Conservation (phyloP, 2,329 filamentous ascomycete genomes). For the Colletotrichum musae region DNA sequence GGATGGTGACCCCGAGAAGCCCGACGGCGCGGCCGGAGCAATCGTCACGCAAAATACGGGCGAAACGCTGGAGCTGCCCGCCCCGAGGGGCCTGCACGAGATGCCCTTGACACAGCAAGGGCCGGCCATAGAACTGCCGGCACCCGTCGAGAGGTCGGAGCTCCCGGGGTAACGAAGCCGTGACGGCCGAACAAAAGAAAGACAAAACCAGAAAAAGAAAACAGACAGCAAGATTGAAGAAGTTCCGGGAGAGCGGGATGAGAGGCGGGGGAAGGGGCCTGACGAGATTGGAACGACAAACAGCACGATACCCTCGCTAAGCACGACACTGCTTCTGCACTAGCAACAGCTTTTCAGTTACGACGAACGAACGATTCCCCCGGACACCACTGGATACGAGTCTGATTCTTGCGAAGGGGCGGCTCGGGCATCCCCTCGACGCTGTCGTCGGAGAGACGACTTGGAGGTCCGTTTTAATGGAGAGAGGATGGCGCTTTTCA, state of each 20-base stretch:
- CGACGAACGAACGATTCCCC: neutral
- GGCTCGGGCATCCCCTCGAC: neutral
- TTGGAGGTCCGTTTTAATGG: constrained; percentile 10
- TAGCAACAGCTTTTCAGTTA: constrained; percentile 7
- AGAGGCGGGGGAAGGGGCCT: neutral
- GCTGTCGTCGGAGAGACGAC: constrained; percentile 6
- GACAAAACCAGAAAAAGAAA: no score
- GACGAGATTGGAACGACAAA: constrained; percentile 28
- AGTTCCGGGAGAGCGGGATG: constrained; percentile 22
- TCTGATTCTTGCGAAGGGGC: constrained; percentile 20
- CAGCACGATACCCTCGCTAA: constrained; percentile 40
- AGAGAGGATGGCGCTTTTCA: neutral
- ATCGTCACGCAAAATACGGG: constrained; percentile 19
- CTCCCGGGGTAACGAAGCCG: no score
- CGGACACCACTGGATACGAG: neutral
- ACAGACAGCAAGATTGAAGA: neutral
- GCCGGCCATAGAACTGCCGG: constrained; percentile 27
- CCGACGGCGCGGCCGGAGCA: constrained; percentile 9
- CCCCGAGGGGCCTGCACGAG: constrained; percentile 34
- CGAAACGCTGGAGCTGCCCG: constrained; percentile 28
- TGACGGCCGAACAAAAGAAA: no score
- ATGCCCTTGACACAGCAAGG: constrained; percentile 38
- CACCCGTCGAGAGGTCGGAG: constrained; percentile 30
- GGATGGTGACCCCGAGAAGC: constrained; percentile 35
- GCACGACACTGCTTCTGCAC: constrained; percentile 10